phyloP scores from a whole-genome alignment of 2,329 filamentous ascomycete genomes.

The Colletotrichum simmondsii region DNA sequence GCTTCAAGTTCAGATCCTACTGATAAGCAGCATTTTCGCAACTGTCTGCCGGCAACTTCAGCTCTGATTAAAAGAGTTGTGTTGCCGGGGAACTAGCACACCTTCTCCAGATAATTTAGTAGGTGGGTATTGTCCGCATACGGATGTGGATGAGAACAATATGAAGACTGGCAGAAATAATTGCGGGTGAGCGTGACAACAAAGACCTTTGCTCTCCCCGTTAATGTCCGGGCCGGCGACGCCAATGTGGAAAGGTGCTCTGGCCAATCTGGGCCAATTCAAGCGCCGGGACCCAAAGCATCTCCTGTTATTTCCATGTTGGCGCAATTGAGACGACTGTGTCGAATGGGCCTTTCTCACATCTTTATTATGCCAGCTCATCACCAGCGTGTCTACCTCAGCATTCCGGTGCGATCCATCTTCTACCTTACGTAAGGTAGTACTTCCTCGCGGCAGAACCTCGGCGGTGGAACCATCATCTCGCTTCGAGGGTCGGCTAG shows the following conservation, averaged over 20 bases:
- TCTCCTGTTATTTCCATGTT: constrained; percentile 29
- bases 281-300: not conserved
- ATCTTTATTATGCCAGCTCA: not conserved
- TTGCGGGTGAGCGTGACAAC: not conserved
- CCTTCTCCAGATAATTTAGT: not conserved
- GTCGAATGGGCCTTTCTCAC: not conserved
- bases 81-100: constrained; percentile 2
- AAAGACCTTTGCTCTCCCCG: not conserved
- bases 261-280: constrained; percentile 8
- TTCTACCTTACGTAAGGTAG: not conserved
- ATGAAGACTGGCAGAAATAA: not conserved
- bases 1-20: not conserved
- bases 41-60: not conserved
- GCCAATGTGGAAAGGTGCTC: constrained; percentile 14
- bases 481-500: constrained; percentile 13
- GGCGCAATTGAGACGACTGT: not conserved
- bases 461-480: constrained; percentile 19
- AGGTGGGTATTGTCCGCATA: not conserved
- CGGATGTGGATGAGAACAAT: not conserved
- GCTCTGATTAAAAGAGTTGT: not conserved
- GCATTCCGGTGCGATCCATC: not conserved
- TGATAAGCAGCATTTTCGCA: not conserved
- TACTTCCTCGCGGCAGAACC: constrained; percentile 11
- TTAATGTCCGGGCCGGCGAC: not conserved
- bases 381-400: not conserved